phyloP scores from a whole-genome alignment of 257 asterid genomes.

The Linaria vulgaris region DNA sequence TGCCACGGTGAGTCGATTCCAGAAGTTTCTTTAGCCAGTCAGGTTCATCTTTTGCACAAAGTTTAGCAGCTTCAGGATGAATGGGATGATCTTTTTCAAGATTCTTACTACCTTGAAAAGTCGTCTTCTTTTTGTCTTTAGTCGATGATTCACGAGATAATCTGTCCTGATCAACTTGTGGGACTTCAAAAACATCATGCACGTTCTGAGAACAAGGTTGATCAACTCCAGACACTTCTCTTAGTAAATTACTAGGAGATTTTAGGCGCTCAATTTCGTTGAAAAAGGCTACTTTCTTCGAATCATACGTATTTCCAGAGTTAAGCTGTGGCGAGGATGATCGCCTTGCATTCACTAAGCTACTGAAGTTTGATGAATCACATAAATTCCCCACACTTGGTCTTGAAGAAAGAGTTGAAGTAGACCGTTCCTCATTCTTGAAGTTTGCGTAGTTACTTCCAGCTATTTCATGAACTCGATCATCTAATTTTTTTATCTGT shows the following conservation, averaged over 20 bases:
- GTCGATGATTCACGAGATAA: conserved; percentile 28
- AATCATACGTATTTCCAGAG: conserved; percentile 27
- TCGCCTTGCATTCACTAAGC: conserved; percentile 33
- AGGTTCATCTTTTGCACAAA: conserved; percentile 41
- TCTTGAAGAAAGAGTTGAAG: conserved; percentile 40
- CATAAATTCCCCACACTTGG: conserved; percentile 30
- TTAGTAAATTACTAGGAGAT: conserved; percentile 17
- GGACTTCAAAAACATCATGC: conserved; percentile 93
- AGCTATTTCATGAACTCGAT: conserved; percentile 58
- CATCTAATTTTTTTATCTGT: conserved; percentile 63
- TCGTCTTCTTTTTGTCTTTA: conserved; percentile 29
- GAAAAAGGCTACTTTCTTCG: conserved; percentile 20
- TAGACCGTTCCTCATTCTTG: conserved; percentile 36
- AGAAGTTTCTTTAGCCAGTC: conserved; percentile 65
- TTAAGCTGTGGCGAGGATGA: conserved; percentile 48
- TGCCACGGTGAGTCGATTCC: conserved; percentile 40
- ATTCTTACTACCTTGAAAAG: conserved; percentile 28
- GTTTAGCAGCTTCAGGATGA: conserved; percentile 31
- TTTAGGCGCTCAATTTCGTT: conserved; percentile 33
- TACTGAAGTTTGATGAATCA: conserved; percentile 23
- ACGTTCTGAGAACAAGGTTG: conserved; percentile 42
- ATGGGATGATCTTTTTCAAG: conserved; percentile 29
- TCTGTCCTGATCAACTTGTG: conserved; percentile 42
- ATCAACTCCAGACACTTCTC: conserved; percentile 29
- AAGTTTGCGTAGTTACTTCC: conserved; percentile 42